phyloP scores from a whole-genome alignment of 257 asterid species.

The Prunella vulgaris region DNA sequence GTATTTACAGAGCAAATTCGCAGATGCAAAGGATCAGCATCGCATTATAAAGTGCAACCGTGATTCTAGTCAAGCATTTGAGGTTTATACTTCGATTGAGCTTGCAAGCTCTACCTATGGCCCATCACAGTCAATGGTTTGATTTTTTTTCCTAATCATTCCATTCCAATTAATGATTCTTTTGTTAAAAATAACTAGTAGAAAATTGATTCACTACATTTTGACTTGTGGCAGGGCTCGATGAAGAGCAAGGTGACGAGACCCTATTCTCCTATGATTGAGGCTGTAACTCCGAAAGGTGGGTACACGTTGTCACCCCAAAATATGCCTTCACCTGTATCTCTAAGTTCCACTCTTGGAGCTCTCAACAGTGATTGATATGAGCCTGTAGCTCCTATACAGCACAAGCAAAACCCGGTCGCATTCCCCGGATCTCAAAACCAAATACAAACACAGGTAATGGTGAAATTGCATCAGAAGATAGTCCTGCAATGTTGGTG shows the following conservation, averaged over 20 bases:
- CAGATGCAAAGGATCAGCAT: conserved; percentile 72
- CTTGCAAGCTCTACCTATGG: conserved; percentile 75
- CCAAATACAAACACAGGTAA: no score
- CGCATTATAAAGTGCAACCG: conserved; percentile 71
- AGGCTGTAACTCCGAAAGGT: conserved; percentile 44
- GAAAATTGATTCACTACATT: not conserved
- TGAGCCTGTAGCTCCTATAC: no score
- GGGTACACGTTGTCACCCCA: conserved; percentile 57
- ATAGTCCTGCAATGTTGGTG: no score
- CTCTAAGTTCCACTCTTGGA: conserved; percentile 66
- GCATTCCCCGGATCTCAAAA: no score
- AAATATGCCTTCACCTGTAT: conserved; percentile 59
- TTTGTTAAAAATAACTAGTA: not conserved
- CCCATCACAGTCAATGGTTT: conserved; percentile 56
- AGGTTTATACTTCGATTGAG: conserved; percentile 75
- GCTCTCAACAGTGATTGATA: conserved; percentile 50
- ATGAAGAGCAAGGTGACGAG: conserved; percentile 65
- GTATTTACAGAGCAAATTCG: conserved; percentile 56
- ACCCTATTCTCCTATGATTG: conserved; percentile 76
- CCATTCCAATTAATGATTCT: conserved; percentile 7
- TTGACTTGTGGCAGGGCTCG: conserved; percentile 45
- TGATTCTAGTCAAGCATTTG: conserved; percentile 75
- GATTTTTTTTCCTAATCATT: conserved; percentile 18
- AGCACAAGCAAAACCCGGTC: no score
- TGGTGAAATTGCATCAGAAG: no score